These are phyloP conservation scores for Dittrichia graveolens DNA, from an alignment of 129 eudicot species.

Conservation along the genomic window DNA sequence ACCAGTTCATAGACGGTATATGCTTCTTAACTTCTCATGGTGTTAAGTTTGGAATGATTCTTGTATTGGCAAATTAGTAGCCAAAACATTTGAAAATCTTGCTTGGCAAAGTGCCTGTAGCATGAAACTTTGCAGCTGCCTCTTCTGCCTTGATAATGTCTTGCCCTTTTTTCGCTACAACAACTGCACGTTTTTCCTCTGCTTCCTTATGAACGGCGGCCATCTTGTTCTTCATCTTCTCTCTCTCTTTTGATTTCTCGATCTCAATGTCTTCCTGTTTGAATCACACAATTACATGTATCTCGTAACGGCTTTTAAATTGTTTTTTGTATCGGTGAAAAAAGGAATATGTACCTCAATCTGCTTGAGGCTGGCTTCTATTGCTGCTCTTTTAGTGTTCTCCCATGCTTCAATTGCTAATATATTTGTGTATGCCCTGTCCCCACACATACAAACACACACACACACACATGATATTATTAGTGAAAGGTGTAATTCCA, in stretches of 20 bases:
- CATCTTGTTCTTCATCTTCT: slow-evolving; percentile 56
- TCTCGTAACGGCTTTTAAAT: not conserved
- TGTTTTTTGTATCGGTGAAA: not conserved
- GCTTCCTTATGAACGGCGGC: slow-evolving; percentile 56
- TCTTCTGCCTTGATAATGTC: slow-evolving; percentile 54
- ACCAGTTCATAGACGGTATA: slow-evolving; percentile 8
- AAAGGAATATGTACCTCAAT: slow-evolving; percentile 50
- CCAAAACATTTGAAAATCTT: slow-evolving; percentile 53
- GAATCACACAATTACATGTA: slow-evolving; percentile 14
- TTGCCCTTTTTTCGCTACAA: slow-evolving; percentile 57
- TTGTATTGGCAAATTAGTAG: slow-evolving; percentile 6
- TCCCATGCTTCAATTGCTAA: slow-evolving; percentile 72
- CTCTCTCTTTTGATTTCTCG: slow-evolving; percentile 53
- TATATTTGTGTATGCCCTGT: slow-evolving; percentile 63
- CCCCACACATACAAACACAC: not conserved
- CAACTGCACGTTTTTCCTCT: slow-evolving; percentile 59
- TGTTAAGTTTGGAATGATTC: not conserved
- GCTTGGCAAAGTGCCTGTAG: slow-evolving; percentile 56
- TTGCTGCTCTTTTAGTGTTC: slow-evolving; percentile 52
- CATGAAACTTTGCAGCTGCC: slow-evolving; percentile 57
- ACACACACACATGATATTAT: not conserved
- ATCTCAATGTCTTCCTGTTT: slow-evolving; percentile 56
- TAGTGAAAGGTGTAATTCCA: not conserved
- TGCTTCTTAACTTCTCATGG: not conserved
- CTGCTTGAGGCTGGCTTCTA: slow-evolving; percentile 58